Conservation (phyloP, 2,329 filamentous ascomycete species). For the Pezicula rhizophila region DNA sequence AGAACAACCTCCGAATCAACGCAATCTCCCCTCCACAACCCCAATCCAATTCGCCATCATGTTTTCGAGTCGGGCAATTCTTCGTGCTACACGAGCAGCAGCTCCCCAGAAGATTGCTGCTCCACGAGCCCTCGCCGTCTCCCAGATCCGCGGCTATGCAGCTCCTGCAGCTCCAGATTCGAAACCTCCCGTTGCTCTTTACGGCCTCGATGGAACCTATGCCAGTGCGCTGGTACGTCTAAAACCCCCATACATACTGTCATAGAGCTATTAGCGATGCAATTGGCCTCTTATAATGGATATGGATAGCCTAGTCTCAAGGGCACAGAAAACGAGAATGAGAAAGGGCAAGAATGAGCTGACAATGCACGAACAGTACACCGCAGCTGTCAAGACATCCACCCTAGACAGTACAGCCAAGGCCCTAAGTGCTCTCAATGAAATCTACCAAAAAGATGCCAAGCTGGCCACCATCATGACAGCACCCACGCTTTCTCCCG, state of each 20-base stretch:
- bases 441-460: constrained; percentile 71
- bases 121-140: constrained; percentile 47
- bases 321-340: neutral
- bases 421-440: constrained; percentile 65
- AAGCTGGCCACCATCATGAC: constrained; percentile 73
- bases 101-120: constrained; percentile 20
- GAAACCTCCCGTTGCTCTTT: constrained; percentile 86
- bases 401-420: constrained; percentile 80
- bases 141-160: constrained; percentile 70
- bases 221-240: constrained; percentile 89
- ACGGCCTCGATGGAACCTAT: constrained; percentile 96
- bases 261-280: neutral
- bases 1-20: neutral
- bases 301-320: neutral
- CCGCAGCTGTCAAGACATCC: constrained; percentile 82
- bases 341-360: constrained; percentile 3
- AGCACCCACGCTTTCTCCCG: constrained; percentile 70
- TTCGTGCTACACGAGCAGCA: constrained; percentile 24
- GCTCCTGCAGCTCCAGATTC: constrained; percentile 52
- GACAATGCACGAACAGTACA: constrained; percentile 61
- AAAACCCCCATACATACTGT: neutral
- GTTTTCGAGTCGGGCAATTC: constrained; percentile 27
- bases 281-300: neutral
- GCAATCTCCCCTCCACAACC: constrained; percentile 16
- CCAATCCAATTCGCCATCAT: constrained; percentile 26